phyloP scores from a whole-genome alignment of 164 flowering plant species.

The Nymphaea colorata region DNA sequence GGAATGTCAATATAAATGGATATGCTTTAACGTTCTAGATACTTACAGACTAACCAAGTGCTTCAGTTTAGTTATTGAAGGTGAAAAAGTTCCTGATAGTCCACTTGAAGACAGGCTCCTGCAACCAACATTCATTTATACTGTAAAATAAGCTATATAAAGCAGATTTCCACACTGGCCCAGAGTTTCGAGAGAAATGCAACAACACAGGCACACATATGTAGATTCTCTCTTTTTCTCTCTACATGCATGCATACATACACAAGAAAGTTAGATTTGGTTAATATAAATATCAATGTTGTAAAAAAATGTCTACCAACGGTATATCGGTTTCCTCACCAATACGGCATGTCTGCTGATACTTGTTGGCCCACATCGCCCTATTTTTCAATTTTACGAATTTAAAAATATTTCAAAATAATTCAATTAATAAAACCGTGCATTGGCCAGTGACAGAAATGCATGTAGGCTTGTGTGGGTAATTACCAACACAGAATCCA shows the following conservation, averaged over 20 bases:
- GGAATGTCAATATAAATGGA: neutral
- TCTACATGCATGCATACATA: no score
- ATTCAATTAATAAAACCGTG: no score
- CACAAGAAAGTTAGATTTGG: neutral
- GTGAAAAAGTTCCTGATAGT: constrained; percentile 69
- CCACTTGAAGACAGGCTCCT: constrained; percentile 75
- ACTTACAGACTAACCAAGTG: constrained; percentile 68
- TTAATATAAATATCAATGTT: neutral
- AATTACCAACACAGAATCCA: no score
- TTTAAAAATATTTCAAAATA: no score
- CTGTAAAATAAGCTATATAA: neutral
- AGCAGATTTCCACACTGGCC: no score
- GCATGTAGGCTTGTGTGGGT: no score
- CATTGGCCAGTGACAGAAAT: no score
- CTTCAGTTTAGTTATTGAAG: constrained; percentile 57
- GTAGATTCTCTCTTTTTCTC: neutral
- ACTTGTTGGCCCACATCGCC: no score
- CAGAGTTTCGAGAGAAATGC: no score
- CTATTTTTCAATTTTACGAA: no score
- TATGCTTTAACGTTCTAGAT: neutral
- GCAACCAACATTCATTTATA: constrained; percentile 16
- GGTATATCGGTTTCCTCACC: neutral
- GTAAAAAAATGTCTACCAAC: neutral
- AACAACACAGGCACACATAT: neutral
- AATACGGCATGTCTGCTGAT: no score